Evolutionary conservation across 2,329 filamentous ascomycete species (phyloP).

Genomic region (Trichoderma afroharzianum): DNA sequence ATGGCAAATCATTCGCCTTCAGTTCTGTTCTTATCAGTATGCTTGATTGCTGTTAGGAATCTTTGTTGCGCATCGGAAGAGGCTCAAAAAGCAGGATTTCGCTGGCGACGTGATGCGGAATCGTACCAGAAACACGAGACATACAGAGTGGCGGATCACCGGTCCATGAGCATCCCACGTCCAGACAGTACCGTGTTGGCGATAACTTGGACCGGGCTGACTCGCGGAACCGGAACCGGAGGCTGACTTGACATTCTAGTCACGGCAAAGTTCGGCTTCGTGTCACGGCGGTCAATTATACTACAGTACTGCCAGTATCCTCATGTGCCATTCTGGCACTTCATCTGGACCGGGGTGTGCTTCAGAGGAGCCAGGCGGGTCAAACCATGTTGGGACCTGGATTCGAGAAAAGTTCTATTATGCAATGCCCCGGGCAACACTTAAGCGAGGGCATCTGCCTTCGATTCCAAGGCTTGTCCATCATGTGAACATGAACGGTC

Average conservation of each 20-base stretch:
- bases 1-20: background rate
- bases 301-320: background rate
- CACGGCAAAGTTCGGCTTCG: background rate
- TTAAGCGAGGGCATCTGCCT: background rate
- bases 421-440: background rate
- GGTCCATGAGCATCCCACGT: background rate
- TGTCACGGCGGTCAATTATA: background rate
- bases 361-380: background rate
- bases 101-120: background rate
- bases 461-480: background rate
- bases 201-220: background rate
- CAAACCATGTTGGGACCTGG: background rate
- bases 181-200: background rate
- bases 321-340: background rate
- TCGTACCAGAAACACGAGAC: background rate
- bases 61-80: background rate
- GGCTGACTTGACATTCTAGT: background rate
- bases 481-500: conserved; percentile 12
- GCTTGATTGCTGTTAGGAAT: background rate
- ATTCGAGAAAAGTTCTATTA: conserved; percentile 8
- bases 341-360: background rate
- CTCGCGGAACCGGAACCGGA: background rate
- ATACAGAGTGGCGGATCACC: background rate
- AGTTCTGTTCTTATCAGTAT: background rate
- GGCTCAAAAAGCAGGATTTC: background rate